Evolutionary conservation across 345 rosid species (phyloP).

Genomic region (Populus nigra): DNA sequence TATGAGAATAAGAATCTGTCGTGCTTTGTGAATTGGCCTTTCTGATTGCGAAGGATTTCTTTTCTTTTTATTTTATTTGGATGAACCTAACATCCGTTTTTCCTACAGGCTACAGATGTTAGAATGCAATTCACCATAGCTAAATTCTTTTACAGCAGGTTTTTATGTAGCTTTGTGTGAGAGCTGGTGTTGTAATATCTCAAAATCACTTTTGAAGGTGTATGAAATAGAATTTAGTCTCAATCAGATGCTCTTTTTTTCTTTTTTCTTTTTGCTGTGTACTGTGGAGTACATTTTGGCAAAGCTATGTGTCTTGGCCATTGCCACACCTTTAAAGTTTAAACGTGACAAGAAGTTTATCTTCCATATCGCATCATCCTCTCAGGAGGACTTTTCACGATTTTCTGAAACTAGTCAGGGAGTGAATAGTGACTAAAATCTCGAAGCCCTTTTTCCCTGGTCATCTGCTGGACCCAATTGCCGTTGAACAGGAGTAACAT

Average conservation of each 20-base stretch:
- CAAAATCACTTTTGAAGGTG: neutral
- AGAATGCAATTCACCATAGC: neutral
- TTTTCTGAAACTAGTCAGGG: neutral
- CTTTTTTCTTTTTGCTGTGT: neutral
- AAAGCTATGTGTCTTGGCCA: neutral
- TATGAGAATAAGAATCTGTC: neutral
- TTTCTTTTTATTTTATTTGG: neutral
- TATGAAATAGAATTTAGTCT: neutral
- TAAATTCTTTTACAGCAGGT: neutral
- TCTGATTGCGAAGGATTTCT: neutral
- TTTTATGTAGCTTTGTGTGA: neutral
- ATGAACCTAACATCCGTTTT: neutral
- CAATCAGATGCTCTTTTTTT: neutral
- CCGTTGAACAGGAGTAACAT: neutral
- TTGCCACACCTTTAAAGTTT: neutral
- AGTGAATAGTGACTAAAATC: neutral
- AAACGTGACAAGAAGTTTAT: neutral
- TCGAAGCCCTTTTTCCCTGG: neutral
- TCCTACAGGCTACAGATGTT: neutral
- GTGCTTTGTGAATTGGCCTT: neutral
- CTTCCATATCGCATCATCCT: neutral
- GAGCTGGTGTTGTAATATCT: neutral
- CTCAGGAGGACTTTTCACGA: neutral
- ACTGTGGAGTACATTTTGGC: neutral
- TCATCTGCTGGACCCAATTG: neutral